These are phyloP conservation scores for Ophiosphaerella narmari DNA, from an alignment of 2,329 filamentous ascomycete genomes.

Conservation along the genomic window DNA sequence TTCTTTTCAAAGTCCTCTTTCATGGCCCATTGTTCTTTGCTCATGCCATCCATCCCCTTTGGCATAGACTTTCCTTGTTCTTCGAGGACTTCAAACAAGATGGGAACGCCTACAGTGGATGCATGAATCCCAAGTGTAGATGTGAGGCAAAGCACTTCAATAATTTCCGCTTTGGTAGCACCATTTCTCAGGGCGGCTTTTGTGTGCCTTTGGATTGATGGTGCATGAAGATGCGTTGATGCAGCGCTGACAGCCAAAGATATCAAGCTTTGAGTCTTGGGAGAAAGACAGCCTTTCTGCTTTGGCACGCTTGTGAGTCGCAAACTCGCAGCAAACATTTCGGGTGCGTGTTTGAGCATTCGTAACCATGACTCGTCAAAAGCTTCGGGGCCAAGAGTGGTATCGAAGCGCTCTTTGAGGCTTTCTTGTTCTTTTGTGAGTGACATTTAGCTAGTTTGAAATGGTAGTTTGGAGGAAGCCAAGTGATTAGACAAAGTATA, in stretches of 20 bases:
- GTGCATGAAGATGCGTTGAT: constrained; percentile 52
- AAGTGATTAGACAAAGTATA: not conserved
- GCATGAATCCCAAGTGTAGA: constrained; percentile 55
- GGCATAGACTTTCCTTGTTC: constrained; percentile 47
- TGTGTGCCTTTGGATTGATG: constrained; percentile 50
- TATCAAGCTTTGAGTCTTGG: constrained; percentile 52
- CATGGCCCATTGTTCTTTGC: constrained; percentile 44
- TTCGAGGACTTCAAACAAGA: constrained; percentile 53
- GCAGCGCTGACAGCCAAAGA: constrained; percentile 51
- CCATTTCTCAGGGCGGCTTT: constrained; percentile 47
- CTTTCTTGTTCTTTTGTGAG: constrained; percentile 25
- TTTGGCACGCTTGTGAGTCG: constrained; percentile 35
- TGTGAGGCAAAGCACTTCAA: constrained; percentile 53
- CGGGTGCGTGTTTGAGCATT: constrained; percentile 31
- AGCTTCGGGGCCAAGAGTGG: constrained; percentile 22
- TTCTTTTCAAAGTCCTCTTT: constrained; percentile 52
- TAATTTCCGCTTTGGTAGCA: constrained; percentile 49
- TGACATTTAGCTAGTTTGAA: constrained; percentile 17
- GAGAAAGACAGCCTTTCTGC: constrained; percentile 41
- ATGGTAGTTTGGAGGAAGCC: constrained; percentile 11
- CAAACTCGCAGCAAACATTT: constrained; percentile 37
- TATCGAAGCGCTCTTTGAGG: constrained; percentile 30
- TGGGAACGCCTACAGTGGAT: constrained; percentile 53
- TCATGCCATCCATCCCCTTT: constrained; percentile 38
- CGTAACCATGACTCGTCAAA: constrained; percentile 36